A percentile compares a stretch with the other conserved stretches of the same genome.
These are phyloP conservation scores for Salicornia ramosissima DNA, from an alignment of 148 eudicot species.

Conservation along the genomic window DNA sequence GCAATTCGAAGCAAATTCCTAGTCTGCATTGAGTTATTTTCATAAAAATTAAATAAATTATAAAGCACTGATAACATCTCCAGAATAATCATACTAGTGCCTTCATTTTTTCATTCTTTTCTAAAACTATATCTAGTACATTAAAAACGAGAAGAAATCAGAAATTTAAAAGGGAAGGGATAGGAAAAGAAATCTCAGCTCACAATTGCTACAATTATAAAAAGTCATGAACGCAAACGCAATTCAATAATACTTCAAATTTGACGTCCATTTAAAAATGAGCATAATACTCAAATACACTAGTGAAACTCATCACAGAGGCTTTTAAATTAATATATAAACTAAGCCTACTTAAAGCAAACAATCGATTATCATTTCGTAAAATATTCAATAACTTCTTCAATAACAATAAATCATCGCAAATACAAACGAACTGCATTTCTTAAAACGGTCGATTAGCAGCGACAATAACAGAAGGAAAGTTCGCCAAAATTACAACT, in stretches of 20 bases:
- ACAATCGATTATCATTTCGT: too few species aligned
- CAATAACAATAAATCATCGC: background rate
- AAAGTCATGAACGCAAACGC: background rate
- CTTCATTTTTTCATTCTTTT: too few species aligned
- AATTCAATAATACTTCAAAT: background rate
- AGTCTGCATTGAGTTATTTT: slow-evolving; percentile 60
- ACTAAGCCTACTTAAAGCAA: too few species aligned
- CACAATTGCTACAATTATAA: background rate
- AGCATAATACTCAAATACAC: background rate
- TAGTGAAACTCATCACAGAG: background rate
- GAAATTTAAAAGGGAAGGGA: background rate
- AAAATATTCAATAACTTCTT: too few species aligned
- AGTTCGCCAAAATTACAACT: background rate
- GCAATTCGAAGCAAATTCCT: slow-evolving; percentile 93
- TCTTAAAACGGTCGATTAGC: background rate
- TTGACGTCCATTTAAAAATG: background rate
- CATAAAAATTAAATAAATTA: background rate
- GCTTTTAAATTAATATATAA: too few species aligned
- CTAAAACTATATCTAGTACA: background rate
- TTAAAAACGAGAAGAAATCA: background rate
- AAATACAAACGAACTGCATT: background rate
- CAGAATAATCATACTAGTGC: background rate
- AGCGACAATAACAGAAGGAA: background rate
- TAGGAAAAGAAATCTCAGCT: background rate
- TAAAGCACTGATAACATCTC: background rate